These are phyloP conservation scores for Bimuria novae-zelandiae DNA, from an alignment of 2,329 filamentous ascomycete species.

Conservation along the genomic window DNA sequence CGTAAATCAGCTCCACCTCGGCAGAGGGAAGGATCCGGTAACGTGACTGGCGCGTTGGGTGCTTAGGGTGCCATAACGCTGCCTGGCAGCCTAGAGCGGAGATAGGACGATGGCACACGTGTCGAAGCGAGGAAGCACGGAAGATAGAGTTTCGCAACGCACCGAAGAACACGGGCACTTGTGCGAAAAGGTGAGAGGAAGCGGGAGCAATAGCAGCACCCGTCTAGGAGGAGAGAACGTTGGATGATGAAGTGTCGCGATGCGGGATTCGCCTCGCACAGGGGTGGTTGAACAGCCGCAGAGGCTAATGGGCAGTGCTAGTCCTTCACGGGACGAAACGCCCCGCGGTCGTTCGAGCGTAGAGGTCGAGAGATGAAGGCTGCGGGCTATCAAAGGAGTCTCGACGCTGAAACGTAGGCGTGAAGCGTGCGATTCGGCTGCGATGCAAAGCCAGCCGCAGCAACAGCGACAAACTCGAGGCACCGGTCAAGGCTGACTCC, in stretches of 20 bases:
- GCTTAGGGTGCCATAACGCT: constrained; percentile 42
- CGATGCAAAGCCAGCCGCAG: constrained; percentile 34
- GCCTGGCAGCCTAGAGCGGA: constrained; percentile 25
- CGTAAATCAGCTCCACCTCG: constrained; percentile 11
- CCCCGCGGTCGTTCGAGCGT: constrained; percentile 27
- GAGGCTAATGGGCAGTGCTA: constrained; percentile 41
- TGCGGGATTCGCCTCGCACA: constrained; percentile 41
- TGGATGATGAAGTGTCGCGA: constrained; percentile 30
- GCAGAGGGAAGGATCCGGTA: constrained; percentile 21
- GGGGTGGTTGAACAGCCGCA: constrained; percentile 28
- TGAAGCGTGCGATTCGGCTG: constrained; percentile 27
- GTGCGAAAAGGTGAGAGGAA: constrained; percentile 19
- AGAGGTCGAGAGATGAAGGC: constrained; percentile 26
- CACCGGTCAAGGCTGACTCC: constrained; percentile 47
- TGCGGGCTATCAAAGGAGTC: constrained; percentile 17
- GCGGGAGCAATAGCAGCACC: constrained; percentile 30
- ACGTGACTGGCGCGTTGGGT: constrained; percentile 33
- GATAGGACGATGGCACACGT: constrained; percentile 9
- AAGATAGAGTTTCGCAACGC: constrained; percentile 18
- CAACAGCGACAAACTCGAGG: constrained; percentile 30
- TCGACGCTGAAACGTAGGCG: constrained; percentile 23
- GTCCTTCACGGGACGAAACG: constrained; percentile 31
- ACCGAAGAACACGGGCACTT: constrained; percentile 18
- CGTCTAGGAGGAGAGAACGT: constrained; percentile 26
- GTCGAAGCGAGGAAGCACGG: constrained; percentile 6